Evolutionary conservation across 2,329 filamentous ascomycete genomes (phyloP).

Genomic region (Scolecobasidium constrictum): DNA sequence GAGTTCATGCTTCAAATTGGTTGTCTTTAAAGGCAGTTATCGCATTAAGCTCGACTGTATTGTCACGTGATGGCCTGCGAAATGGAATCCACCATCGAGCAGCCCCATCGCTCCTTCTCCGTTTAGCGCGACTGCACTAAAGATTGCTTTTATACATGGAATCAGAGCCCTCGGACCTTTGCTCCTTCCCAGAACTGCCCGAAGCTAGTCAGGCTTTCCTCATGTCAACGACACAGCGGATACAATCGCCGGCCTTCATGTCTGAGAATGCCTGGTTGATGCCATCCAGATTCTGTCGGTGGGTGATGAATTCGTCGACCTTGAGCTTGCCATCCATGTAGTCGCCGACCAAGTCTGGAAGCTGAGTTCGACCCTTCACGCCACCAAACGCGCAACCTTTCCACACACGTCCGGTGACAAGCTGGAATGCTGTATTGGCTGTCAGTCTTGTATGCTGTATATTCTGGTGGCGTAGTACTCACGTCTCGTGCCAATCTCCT

Average conservation of each 20-base stretch:
- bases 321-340: slow-evolving; percentile 86
- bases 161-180: neutral
- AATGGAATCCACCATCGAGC: too few species aligned
- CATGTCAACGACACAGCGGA: slow-evolving; percentile 80
- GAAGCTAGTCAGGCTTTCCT: slow-evolving; percentile 12
- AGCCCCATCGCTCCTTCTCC: too few species aligned
- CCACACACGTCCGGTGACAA: slow-evolving; percentile 96
- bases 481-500: slow-evolving; percentile 92
- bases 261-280: slow-evolving; percentile 87
- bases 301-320: slow-evolving; percentile 99
- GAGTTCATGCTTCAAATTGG: too few species aligned
- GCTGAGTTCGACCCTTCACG: slow-evolving; percentile 92
- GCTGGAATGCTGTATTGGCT: slow-evolving; percentile 68
- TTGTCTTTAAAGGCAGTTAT: too few species aligned
- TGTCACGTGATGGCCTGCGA: too few species aligned
- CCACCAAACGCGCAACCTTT: slow-evolving; percentile 96
- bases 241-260: slow-evolving; percentile 96
- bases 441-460: slow-evolving; percentile 7
- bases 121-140: too few species aligned
- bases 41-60: too few species aligned
- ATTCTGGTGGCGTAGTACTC: slow-evolving; percentile 34
- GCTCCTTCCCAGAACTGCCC: too few species aligned
- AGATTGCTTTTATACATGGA: neutral
- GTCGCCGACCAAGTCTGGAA: slow-evolving; percentile 76
- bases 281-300: slow-evolving; percentile 68